phyloP scores from a whole-genome alignment of 805 yeast species.

The Candida koratica region DNA sequence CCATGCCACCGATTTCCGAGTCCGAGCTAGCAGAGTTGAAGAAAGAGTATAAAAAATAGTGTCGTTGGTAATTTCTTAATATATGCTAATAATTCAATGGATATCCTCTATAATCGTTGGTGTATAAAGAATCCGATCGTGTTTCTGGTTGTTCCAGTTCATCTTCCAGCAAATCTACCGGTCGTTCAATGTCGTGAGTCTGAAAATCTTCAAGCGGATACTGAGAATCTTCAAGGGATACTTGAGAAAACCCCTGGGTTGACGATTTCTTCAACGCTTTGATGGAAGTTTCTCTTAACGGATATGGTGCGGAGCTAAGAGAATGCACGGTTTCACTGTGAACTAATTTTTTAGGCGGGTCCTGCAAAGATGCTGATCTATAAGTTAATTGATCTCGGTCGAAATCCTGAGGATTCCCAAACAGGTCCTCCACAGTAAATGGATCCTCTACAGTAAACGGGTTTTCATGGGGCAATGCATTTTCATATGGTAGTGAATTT shows the following conservation, averaged over 20 bases:
- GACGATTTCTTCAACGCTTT: conserved; percentile 7
- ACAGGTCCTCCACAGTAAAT: too few species aligned
- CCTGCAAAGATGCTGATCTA: too few species aligned
- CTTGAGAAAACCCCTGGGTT: background rate
- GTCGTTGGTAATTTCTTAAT: conserved; percentile 1
- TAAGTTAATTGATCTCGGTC: too few species aligned
- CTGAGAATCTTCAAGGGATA: background rate
- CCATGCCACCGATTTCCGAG: conserved; percentile 87
- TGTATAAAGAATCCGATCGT: too few species aligned
- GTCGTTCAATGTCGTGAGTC: too few species aligned
- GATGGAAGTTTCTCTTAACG: conserved; percentile 30
- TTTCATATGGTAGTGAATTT: background rate
- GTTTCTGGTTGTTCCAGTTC: too few species aligned
- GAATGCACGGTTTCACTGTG: conserved; percentile 5
- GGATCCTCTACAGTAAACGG: too few species aligned
- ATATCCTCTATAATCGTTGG: too few species aligned
- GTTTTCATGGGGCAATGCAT: background rate
- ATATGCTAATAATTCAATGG: conserved; percentile 5
- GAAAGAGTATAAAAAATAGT: conserved; percentile 40
- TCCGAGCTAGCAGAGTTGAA: conserved; percentile 68
- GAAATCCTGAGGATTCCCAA: too few species aligned
- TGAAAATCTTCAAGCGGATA: conserved; percentile 2
- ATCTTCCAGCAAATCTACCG: too few species aligned
- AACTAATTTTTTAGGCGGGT: background rate
- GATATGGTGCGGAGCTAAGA: conserved; percentile 24